These are phyloP conservation scores for Trichoderma cornu-damae DNA, from an alignment of 2,329 filamentous ascomycete species.

Conservation along the genomic window DNA sequence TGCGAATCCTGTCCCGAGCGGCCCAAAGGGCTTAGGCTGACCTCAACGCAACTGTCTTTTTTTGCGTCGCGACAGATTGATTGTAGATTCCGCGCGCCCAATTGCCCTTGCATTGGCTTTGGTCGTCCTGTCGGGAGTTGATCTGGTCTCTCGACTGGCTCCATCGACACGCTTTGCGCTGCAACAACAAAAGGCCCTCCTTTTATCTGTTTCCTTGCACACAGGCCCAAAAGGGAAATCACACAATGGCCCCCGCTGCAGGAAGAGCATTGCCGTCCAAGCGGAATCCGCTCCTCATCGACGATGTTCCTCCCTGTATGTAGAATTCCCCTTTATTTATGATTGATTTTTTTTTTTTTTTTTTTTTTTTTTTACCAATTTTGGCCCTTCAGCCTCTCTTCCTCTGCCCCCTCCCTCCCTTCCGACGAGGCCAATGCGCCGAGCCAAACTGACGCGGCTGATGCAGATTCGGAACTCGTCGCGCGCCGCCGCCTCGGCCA, in stretches of 20 bases:
- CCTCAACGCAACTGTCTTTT: neutral
- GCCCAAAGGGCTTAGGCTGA: conserved; percentile 5
- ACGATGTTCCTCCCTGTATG: conserved; percentile 59
- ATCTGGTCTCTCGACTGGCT: conserved; percentile 12
- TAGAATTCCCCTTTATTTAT: no score
- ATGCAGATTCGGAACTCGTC: conserved; percentile 66
- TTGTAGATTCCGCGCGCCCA: conserved; percentile 21
- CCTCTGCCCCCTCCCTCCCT: neutral
- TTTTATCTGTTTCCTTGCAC: conserved; percentile 5
- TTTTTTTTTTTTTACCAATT: neutral
- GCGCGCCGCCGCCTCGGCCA: conserved; percentile 83
- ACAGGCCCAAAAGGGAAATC: conserved; percentile 1
- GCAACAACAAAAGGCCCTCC: conserved; percentile 4
- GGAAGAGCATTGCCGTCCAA: conserved; percentile 51
- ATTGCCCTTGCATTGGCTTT: conserved; percentile 10
- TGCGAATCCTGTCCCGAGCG: neutral
- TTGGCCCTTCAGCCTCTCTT: conserved; percentile 3
- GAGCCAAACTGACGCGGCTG: conserved; percentile 24
- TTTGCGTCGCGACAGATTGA: neutral
- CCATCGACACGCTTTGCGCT: conserved; percentile 18
- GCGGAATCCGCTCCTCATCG: conserved; percentile 62
- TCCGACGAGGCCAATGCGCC: conserved; percentile 1
- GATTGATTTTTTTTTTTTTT: no score
- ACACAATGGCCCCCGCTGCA: conserved; percentile 33
- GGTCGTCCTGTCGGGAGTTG: conserved; percentile 23